phyloP scores from a whole-genome alignment of 208 protist genomes.

The Phytomonas francai region DNA sequence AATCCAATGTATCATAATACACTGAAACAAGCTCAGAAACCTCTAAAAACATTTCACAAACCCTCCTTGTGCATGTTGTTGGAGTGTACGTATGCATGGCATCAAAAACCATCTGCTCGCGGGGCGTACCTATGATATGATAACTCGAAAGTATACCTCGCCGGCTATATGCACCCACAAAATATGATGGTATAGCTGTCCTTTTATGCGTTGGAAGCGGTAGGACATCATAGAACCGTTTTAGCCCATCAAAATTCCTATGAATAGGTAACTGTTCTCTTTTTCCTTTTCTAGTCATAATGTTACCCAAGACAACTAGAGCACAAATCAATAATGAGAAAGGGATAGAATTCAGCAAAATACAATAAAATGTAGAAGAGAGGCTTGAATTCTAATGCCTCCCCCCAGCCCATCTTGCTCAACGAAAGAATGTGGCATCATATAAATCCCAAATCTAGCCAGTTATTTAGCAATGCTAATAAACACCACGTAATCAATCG shows the following conservation, averaged over 20 bases:
- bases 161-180: conserved; percentile 50
- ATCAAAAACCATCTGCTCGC: conserved; percentile 56
- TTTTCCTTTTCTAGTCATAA: conserved; percentile 26
- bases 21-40: conserved; percentile 66
- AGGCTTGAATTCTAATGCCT: not conserved
- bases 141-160: conserved; percentile 55
- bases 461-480: not conserved
- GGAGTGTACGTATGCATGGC: conserved; percentile 69
- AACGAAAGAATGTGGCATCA: not conserved
- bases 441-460: not conserved
- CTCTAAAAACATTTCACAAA: conserved; percentile 59
- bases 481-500: not conserved
- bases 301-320: not conserved
- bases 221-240: conserved; percentile 53
- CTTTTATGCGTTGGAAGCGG: conserved; percentile 37
- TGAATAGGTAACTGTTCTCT: conserved; percentile 37
- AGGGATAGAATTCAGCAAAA: conserved; percentile 6
- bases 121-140: conserved; percentile 56
- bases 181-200: conserved; percentile 43
- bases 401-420: not conserved
- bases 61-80: conserved; percentile 53
- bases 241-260: conserved; percentile 67
- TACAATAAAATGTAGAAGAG: not conserved
- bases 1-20: conserved; percentile 72
- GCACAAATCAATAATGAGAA: not conserved